phyloP scores from a whole-genome alignment of 75 land plant genomes.

The Picea sitchensis region DNA sequence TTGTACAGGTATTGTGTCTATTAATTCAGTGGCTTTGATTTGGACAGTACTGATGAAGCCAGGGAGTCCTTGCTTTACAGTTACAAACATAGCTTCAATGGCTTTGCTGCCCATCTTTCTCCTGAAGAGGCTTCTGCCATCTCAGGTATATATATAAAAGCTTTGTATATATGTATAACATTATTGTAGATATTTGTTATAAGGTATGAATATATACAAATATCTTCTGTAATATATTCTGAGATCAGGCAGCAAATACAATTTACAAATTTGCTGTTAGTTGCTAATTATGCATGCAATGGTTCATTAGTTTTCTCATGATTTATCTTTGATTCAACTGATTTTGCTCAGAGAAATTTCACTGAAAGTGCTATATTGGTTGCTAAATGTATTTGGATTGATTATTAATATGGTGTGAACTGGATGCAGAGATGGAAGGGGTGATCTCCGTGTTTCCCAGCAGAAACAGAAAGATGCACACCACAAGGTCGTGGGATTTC shows the following conservation, averaged over 20 bases:
- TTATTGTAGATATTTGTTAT: background rate
- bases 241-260: background rate
- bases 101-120: constrained; percentile 67
- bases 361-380: background rate
- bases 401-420: background rate
- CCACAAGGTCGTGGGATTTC: constrained; percentile 89
- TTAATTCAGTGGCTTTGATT: background rate
- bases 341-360: background rate
- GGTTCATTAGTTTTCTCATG: background rate
- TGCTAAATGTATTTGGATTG: background rate
- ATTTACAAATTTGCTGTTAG: background rate
- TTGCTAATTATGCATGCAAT: background rate
- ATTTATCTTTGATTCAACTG: background rate
- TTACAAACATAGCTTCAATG: constrained; percentile 82
- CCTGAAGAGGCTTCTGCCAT: constrained; percentile 49
- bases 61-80: constrained; percentile 60
- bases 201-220: background rate
- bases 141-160: constrained; percentile 33
- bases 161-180: too few species aligned
- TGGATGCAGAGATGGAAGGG: constrained; percentile 44
- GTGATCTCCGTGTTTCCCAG: constrained; percentile 61
- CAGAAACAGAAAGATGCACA: constrained; percentile 33
- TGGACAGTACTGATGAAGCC: constrained; percentile 55
- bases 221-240: background rate
- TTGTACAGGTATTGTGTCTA: background rate